Base-by-base conservation (phyloP, 768 basidiomycete species). In the Pisolithus albus region DNA sequence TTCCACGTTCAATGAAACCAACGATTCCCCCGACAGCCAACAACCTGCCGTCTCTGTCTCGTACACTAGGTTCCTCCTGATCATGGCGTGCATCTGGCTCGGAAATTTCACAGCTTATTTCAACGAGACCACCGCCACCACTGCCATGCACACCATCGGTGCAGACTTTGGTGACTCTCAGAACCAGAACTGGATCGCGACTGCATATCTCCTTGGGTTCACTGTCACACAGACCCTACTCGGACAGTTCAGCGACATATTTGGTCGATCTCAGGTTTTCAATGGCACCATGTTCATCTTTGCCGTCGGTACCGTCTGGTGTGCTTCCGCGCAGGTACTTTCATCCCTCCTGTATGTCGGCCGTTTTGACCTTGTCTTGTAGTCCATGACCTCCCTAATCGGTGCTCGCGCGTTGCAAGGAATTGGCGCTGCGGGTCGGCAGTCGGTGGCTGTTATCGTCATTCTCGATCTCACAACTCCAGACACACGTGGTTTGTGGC, bases 401-500 rank as follows among this genome's bases (percentile, higher is more conserved):
- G 52, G 49, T 6, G 67, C 67, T 1, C 68, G 67, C 43, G 60
- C 70, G 39, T 54, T 69, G 11, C 70, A 71, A 50, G 68, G 68
- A n/a, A 68, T 71, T 32, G 68, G 68, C 10, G 68, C 70, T 16
- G 70, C 70, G 0, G 68, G 68, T 26, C 60, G 68, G 51, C 70
- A 71, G 38, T 65, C 70, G 0, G 68, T 70, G 7, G 68, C 68
- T 0, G 61, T 70, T 19, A 69, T 71, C 57, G 59, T 69, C 53
- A 49, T 69, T 13, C 49, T 70, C 55, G 70, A 71, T 52, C 49
- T 69, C 6, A 70, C 70, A n/a, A 70, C 70, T 0, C 49, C 70
- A 0, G 70, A 71, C 49, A 55, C 70, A 16, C 66, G 68, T 19
- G 64, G 63, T 2, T n/a, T 70, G 11, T 69, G 70, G 70, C 54